Evolutionary conservation across 768 basidiomycete genomes (phyloP).

Genomic region (Mycena metata): DNA sequence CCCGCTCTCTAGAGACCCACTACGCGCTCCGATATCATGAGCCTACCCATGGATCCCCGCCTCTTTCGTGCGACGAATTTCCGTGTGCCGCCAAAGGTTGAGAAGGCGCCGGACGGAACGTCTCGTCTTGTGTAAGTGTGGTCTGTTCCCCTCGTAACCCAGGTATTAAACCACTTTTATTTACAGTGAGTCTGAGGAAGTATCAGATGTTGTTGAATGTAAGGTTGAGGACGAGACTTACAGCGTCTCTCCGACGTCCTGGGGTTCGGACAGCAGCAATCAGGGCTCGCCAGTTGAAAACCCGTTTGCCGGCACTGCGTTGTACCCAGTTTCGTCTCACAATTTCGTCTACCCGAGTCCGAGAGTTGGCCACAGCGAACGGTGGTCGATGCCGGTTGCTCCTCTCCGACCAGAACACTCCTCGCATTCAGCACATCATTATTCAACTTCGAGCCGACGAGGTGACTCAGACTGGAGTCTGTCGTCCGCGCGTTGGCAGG

Average conservation of each 20-base stretch:
- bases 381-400: conserved; percentile 22
- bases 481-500: conserved; percentile 53
- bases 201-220: conserved; percentile 57
- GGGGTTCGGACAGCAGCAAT: conserved; percentile 42
- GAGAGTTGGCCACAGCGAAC: conserved; percentile 30
- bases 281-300: conserved; percentile 54
- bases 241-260: conserved; percentile 51
- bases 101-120: conserved; percentile 78
- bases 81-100: conserved; percentile 85
- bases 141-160: conserved; percentile 5
- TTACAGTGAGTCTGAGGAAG: conserved; percentile 59
- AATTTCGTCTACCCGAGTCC: conserved; percentile 27
- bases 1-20: conserved; percentile 67
- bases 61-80: conserved; percentile 87
- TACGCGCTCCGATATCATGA: conserved; percentile 77
- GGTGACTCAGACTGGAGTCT: conserved; percentile 31
- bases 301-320: conserved; percentile 47
- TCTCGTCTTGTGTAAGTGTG: conserved; percentile 72
- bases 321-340: conserved; percentile 47
- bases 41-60: conserved; percentile 78
- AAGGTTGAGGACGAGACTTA: conserved; percentile 64
- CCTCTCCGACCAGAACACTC: conserved; percentile 25
- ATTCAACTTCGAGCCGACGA: conserved; percentile 19
- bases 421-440: conserved; percentile 22
- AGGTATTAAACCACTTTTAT: conserved; percentile 23